phyloP scores from a whole-genome alignment of 148 eudicot species.

The Polygonum aviculare region DNA sequence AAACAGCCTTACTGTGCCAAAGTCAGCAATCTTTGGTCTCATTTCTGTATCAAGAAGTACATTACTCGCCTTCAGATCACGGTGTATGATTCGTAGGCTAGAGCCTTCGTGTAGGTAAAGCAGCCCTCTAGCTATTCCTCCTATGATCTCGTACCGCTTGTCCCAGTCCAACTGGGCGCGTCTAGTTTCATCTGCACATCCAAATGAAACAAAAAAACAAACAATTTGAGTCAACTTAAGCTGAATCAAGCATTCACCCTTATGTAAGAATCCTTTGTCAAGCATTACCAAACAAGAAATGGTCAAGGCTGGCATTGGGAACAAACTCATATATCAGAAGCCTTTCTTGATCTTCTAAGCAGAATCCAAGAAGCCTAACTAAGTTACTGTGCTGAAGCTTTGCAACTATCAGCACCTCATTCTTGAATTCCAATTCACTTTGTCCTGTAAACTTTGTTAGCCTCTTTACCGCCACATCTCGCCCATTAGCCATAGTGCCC shows the following conservation, averaged over 20 bases:
- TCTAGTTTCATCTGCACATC: conserved; percentile 1
- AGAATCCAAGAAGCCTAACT: conserved; percentile 24
- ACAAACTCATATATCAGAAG: conserved; percentile 25
- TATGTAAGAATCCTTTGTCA: neutral
- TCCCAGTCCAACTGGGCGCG: conserved; percentile 20
- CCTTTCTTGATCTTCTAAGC: conserved; percentile 22
- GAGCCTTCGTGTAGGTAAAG: conserved; percentile 37
- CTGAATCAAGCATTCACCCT: neutral
- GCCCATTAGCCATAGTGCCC: conserved; percentile 1
- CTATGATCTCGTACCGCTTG: conserved; percentile 26
- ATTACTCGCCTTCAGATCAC: conserved; percentile 29
- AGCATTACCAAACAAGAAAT: conserved; percentile 25
- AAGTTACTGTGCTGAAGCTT: conserved; percentile 10
- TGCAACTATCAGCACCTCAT: conserved; percentile 8
- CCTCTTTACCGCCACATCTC: conserved; percentile 10
- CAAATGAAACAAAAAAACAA: neutral
- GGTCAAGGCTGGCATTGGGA: conserved; percentile 27
- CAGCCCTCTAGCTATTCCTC: conserved; percentile 35
- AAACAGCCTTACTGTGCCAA: conserved; percentile 28
- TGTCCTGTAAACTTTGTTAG: conserved; percentile 10
- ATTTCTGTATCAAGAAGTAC: conserved; percentile 21
- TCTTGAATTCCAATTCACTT: neutral
- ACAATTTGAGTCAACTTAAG: neutral
- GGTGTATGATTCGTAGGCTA: conserved; percentile 25
- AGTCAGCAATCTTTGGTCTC: conserved; percentile 35